These are phyloP conservation scores for Nigrospora sphaerica DNA, from an alignment of 2,329 filamentous ascomycete genomes.

Conservation along the genomic window DNA sequence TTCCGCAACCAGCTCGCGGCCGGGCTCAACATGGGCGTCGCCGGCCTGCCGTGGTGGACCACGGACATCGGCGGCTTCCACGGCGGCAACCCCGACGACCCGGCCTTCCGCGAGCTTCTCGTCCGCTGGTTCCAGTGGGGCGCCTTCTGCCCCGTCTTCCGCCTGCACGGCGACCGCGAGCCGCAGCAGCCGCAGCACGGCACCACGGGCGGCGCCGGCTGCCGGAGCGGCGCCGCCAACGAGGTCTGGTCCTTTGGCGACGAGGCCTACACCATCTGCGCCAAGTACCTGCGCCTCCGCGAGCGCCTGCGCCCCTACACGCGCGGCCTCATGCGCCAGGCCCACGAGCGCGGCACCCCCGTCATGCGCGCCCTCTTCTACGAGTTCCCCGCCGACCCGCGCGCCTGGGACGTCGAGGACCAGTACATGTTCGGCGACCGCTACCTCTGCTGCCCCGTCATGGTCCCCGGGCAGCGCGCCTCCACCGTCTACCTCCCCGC, in stretches of 20 bases:
- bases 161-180: constrained; percentile 59
- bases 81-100: constrained; percentile 50
- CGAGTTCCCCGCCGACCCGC: constrained; percentile 50
- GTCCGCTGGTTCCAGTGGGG: constrained; percentile 66
- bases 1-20: constrained; percentile 55
- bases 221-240: constrained; percentile 45
- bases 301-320: constrained; percentile 54
- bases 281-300: constrained; percentile 50
- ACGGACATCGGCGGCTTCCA: constrained; percentile 67
- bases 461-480: constrained; percentile 33
- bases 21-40: constrained; percentile 58
- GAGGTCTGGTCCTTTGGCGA: constrained; percentile 58
- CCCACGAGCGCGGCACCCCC: constrained; percentile 51
- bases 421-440: constrained; percentile 58
- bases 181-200: constrained; percentile 35
- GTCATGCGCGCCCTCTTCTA: constrained; percentile 58
- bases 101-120: constrained; percentile 54
- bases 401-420: constrained; percentile 48
- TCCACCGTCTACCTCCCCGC: constrained; percentile 43
- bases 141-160: constrained; percentile 59
- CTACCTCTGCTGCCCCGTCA: constrained; percentile 51
- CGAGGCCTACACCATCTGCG: constrained; percentile 52
- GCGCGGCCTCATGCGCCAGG: constrained; percentile 48
- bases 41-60: constrained; percentile 62
- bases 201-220: constrained; percentile 29